Base-by-base conservation (phyloP, 768 basidiomycete genomes). In the Amyloporia xantha region DNA sequence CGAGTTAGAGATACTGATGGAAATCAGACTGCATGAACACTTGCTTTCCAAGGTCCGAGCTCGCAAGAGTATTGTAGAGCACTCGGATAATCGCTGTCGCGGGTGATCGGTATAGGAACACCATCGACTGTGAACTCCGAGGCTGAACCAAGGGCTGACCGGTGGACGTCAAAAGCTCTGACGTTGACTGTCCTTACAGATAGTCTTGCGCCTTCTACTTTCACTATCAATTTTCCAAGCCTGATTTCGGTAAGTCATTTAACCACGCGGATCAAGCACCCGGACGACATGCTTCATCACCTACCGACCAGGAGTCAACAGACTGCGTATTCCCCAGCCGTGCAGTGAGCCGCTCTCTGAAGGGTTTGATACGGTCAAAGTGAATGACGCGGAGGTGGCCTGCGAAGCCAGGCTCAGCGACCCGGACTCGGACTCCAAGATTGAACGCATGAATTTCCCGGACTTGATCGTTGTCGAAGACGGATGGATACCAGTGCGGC, bases 331-430 rank as follows among this genome's bases (percentile, higher is more conserved):
- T 43, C 68, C 74, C 71, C 81, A 87, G 2, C 90, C 91, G 58
- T 82, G 72, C 47, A 91, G 62, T 1, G 84, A 70, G 1, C 87
- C 88, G 49, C 74, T 77, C 58, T 90, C 87, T 1, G 70, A 59
- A 0, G 91, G 89, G 26, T 75, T 71, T 1, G 81, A 75, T 4
- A 84, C 81, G 0, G 89, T 93, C 48, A 94, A 65, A 1, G 84
- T 89, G 62, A 90, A 92, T 59, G 58, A 35, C 40, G 38, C 36
- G 51, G 26, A 42, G 17, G 2, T 17, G 37, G 9, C 44, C 28
- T 20, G 19, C 4, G 37, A 21, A 9, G 25, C 6, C 43, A 56
- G n/a, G 49, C 41, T 33, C 51, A 54, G 36, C 50, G 52, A 21
- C 15, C 44, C 38, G 9, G 47, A 11, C 24, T 45, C 38, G 11